A percentile compares a stretch with the other conserved stretches of the same genome.
Conservation (phyloP, 2,329 filamentous ascomycete species). For the Zasmidium angulare region DNA sequence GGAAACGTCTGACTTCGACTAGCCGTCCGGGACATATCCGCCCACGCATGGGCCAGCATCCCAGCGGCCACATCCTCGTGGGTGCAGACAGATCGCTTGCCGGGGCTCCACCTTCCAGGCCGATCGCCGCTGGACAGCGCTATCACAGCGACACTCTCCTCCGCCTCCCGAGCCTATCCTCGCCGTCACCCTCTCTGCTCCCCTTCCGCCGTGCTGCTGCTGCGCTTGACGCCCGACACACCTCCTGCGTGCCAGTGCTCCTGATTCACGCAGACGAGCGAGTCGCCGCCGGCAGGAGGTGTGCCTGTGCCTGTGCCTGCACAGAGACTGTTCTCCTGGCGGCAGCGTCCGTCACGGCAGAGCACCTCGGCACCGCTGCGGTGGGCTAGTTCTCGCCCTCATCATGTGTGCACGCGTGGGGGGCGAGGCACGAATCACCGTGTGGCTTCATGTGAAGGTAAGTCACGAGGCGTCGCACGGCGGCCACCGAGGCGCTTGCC, state of each 20-base stretch:
- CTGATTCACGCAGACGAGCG: neutral
- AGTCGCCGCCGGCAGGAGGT: neutral
- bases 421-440: neutral
- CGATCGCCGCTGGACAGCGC: conserved; percentile 9
- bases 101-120: neutral
- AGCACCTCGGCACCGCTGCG: neutral
- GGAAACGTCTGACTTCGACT: neutral
- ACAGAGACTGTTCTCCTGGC: neutral
- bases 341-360: conserved; percentile 1
- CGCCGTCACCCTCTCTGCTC: too few species aligned
- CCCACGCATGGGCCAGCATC: neutral
- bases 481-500: neutral
- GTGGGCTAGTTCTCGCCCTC: too few species aligned
- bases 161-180: conserved; percentile 12
- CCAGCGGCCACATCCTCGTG: neutral
- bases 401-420: neutral
- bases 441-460: neutral
- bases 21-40: neutral
- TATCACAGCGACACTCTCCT: conserved; percentile 6
- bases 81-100: neutral
- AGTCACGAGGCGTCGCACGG: neutral
- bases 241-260: neutral
- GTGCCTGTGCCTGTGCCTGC: neutral
- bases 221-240: neutral
- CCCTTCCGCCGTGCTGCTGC: conserved; percentile 9